Base-by-base conservation (phyloP, 2,329 filamentous ascomycete genomes). In the Penicillium sp. region DNA sequence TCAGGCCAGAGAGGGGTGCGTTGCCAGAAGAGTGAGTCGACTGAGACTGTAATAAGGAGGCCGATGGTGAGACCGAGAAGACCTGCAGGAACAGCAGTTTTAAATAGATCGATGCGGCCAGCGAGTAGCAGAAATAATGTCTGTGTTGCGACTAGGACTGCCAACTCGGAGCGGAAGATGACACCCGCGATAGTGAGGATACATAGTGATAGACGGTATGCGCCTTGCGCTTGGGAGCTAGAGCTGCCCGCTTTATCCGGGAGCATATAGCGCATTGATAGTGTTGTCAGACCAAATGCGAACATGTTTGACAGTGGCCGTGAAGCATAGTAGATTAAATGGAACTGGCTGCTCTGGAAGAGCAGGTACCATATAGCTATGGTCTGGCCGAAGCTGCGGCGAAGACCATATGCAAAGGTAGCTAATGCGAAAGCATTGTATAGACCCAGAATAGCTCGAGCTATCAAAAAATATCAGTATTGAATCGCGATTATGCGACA, bases 11-110 rank as follows among this genome's bases (percentile, higher is more conserved):
- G 76, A 1, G 83, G 83, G 59, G 84, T 85, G 8, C 77, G 69
- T 69, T 93, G 92, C 95, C 93, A 99, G 78, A 98, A 96, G 78
- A 92, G 93, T 1, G 91, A 93, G 80, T 99, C 95, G 33, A 96
- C 75, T 2, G 86, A 83, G 14, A 96, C 80, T 0, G 92, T 92
- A 35, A 88, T 76, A 13, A 79, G 26, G 1, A 98, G 81, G 1
- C 90, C 88, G 45, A 88, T 76, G n/a, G 82, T 37, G 16, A 88
- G 84, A 25, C 91, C 88, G 6, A 81, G 73, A 16, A 88, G 50
- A 19, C 92, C 90, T 19, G 90, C 84, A 16, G 84, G 79, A 43
- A 95, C 76, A 58, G 96, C 82, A 2, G 76, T 70, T 37, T 61
- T 60, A 16, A 84, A 64, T 14, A 88, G 75, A 1, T 81, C 80